Evolutionary conservation across 306 rosid genomes (phyloP).

Genomic region (Datisca glomerata): DNA sequence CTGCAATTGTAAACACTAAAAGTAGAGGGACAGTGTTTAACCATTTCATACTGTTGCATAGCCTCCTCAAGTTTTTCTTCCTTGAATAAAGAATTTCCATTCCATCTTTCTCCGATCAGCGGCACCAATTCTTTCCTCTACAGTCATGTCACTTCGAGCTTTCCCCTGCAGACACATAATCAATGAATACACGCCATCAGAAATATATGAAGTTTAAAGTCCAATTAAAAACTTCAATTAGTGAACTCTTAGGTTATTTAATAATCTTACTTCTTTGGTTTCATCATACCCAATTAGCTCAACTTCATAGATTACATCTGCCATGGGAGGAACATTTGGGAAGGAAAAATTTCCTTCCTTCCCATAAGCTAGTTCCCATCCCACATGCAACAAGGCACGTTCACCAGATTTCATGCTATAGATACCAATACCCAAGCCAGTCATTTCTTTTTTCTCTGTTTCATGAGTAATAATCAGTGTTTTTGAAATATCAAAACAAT

Average conservation of each 20-base stretch:
- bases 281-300: constrained; percentile 92
- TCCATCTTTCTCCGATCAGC: constrained; percentile 90
- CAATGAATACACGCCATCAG: constrained; percentile 5
- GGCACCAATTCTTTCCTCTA: constrained; percentile 85
- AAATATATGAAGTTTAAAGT: constrained; percentile 9
- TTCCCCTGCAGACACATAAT: constrained; percentile 38
- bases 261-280: constrained; percentile 78
- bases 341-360: constrained; percentile 83
- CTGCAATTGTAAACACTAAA: no score
- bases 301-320: constrained; percentile 82
- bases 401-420: constrained; percentile 87
- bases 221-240: constrained; percentile 1
- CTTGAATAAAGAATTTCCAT: constrained; percentile 76
- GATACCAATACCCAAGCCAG: constrained; percentile 82
- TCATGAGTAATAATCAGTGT: no score
- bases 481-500: no score
- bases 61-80: constrained; percentile 93
- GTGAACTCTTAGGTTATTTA: constrained; percentile 73
- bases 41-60: constrained; percentile 99
- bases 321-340: constrained; percentile 93
- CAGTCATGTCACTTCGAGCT: constrained; percentile 91
- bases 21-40: constrained; percentile 18
- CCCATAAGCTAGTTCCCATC: constrained; percentile 94
- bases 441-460: constrained; percentile 87
- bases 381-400: constrained; percentile 65